A percentile compares a stretch with the other conserved stretches of the same genome.
These are phyloP conservation scores for Barnettozyma wickerhamii DNA, from an alignment of 805 yeast species.

Conservation along the genomic window DNA sequence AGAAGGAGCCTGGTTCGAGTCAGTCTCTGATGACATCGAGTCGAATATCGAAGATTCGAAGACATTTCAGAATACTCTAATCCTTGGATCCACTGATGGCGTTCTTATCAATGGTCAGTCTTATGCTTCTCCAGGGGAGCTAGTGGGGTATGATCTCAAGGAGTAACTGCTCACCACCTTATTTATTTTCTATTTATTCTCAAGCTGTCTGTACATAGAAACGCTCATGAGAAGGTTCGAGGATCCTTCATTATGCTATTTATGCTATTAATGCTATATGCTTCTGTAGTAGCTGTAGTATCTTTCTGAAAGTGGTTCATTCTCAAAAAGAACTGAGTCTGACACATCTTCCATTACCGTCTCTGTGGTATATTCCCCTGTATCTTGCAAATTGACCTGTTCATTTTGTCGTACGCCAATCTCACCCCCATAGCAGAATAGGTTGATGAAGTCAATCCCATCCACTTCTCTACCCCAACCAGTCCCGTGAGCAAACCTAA, in stretches of 20 bases:
- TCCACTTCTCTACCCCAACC: neutral
- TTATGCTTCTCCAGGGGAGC: neutral
- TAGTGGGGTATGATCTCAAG: neutral
- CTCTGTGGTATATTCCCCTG: neutral
- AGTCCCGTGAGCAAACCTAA: neutral
- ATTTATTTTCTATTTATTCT: neutral
- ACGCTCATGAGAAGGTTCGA: too few species aligned
- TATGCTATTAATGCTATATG: neutral
- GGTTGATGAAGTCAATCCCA: conserved; percentile 1
- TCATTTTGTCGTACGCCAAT: neutral
- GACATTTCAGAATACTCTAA: neutral
- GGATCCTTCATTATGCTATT: too few species aligned
- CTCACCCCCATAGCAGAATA: neutral
- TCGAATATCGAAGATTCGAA: too few species aligned
- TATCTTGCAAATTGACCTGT: neutral
- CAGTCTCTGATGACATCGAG: neutral
- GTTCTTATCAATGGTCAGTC: neutral
- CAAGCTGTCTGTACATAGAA: neutral
- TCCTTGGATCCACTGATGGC: neutral
- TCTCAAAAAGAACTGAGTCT: neutral
- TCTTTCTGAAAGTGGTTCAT: neutral
- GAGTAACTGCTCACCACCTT: neutral
- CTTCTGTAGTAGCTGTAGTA: neutral
- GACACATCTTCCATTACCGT: neutral
- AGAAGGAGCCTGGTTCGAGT: neutral